phyloP scores from a whole-genome alignment of 1,139 yeast genomes.

The Yamadazyma sp. region DNA sequence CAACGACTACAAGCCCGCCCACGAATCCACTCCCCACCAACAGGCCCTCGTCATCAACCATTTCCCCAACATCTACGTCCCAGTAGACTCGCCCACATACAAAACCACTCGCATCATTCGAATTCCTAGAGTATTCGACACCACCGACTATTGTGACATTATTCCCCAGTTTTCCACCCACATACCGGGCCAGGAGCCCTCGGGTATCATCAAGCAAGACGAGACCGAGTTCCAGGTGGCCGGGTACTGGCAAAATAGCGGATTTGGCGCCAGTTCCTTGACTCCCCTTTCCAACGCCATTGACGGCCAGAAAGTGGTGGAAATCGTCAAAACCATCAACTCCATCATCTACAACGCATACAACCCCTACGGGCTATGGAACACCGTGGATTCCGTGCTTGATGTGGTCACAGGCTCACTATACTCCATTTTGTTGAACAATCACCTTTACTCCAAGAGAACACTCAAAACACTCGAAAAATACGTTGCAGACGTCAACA shows the following conservation, averaged over 20 bases:
- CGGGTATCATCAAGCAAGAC: slow-evolving; percentile 41
- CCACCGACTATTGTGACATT: slow-evolving; percentile 28
- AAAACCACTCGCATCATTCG: slow-evolving; percentile 56
- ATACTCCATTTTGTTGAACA: slow-evolving; percentile 22
- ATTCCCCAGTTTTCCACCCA: slow-evolving; percentile 60
- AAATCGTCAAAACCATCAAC: slow-evolving; percentile 50
- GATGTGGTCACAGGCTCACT: slow-evolving; percentile 49
- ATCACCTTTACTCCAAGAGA: slow-evolving; percentile 20
- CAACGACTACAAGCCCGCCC: slow-evolving; percentile 28
- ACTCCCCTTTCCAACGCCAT: slow-evolving; percentile 53
- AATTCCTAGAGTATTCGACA: slow-evolving; percentile 53
- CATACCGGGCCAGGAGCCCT: slow-evolving; percentile 69
- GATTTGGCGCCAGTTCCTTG: slow-evolving; percentile 52
- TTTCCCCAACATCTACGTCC: slow-evolving; percentile 56
- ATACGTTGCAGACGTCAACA: slow-evolving; percentile 46
- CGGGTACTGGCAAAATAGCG: slow-evolving; percentile 41
- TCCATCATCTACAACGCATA: slow-evolving; percentile 38
- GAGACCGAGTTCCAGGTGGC: slow-evolving; percentile 24
- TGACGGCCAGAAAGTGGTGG: slow-evolving; percentile 32
- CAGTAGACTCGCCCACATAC: slow-evolving; percentile 26
- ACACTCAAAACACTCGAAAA: slow-evolving; percentile 41
- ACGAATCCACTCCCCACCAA: slow-evolving; percentile 34
- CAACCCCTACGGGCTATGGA: slow-evolving; percentile 32
- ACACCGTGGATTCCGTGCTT: slow-evolving; percentile 39
- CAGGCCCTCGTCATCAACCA: slow-evolving; percentile 55